phyloP scores from a whole-genome alignment of 176 grass and related monocot genomes.

The Hordeum marinum region DNA sequence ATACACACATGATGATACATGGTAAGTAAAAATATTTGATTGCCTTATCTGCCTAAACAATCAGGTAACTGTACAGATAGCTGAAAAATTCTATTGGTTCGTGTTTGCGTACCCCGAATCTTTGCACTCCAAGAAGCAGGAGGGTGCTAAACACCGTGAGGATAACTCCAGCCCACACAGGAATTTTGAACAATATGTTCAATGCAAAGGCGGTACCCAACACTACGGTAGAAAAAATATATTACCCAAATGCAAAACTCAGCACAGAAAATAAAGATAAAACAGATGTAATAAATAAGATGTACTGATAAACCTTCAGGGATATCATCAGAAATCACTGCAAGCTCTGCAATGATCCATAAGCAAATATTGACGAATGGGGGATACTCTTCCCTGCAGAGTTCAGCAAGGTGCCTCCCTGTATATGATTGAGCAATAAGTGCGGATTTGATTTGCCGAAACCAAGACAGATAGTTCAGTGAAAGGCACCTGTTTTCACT shows the following conservation, averaged over 20 bases:
- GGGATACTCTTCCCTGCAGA: conserved; percentile 72
- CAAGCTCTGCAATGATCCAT: conserved; percentile 70
- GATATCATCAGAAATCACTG: conserved; percentile 82
- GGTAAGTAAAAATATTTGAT: not conserved
- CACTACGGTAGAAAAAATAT: conserved; percentile 12
- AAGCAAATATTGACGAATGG: conserved; percentile 44
- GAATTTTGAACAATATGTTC: conserved; percentile 77
- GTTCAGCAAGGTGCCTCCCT: conserved; percentile 81
- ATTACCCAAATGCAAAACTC: not conserved
- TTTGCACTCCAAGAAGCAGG: conserved; percentile 62
- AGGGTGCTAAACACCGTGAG: conserved; percentile 66
- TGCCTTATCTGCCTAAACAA: not conserved
- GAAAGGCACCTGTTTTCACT: conserved; percentile 39
- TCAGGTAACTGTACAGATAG: not conserved
- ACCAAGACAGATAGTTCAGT: not conserved
- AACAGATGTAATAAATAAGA: not conserved
- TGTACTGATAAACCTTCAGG: conserved; percentile 50
- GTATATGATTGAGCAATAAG: not conserved
- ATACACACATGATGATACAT: not conserved
- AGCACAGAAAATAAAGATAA: not conserved
- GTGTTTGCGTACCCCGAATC: conserved; percentile 45
- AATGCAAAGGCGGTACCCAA: conserved; percentile 79
- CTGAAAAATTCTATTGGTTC: not conserved
- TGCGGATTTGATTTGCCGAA: not conserved
- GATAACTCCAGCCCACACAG: conserved; percentile 74